Base-by-base conservation (phyloP, 2,329 filamentous ascomycete species). In the Colletotrichum paranaense region DNA sequence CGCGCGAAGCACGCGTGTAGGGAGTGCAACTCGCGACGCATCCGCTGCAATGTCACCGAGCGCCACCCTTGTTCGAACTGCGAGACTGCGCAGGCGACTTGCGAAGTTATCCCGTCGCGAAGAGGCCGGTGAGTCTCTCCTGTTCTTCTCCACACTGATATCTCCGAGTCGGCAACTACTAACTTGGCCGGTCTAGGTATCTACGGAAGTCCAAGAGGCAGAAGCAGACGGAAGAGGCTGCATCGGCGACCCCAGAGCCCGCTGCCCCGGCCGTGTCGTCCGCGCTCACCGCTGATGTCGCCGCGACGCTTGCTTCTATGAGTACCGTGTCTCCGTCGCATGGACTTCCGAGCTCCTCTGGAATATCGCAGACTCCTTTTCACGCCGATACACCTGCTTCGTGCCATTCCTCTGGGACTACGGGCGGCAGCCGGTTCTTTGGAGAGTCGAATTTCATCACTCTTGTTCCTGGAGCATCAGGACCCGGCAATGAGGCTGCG, bases 361-460 rank as follows among this genome's bases (percentile, higher is more conserved):
- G 60, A 12, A 42, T 57, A 6, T 68, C 59, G 2, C 66, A 70
- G 26, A 60, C 67, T 6, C 63, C 59, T 19, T 69, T 69, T 28
- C 74, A 76, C 4, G 38, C 69, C 6, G 67, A 67, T 58, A 72
- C 73, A 8, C 66, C 72, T 8, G 66, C 68, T 5, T 58, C 67
- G 53, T 62, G 62, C 14, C 62, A 67, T n/a, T 52, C 68, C 9
- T 56, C 55, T 12, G 62, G 24, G 12, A 28, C 58, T 22, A 71
- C 68, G 6, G 68, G 68, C 3, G 38, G 62, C 24, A 71, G 68
- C 7, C 76, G 82, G 22, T 83, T 83, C 78, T 83, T 82, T 60
- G 82, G 82, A 49, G 82, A 84, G 74, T 83, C 82, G 69, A 84
- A 82, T 68, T 83, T 83, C 67, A 80, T 83, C 38, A 83, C 81